These are phyloP conservation scores for Geranium rotundifolium DNA, from an alignment of 345 rosid species.

Conservation along the genomic window DNA sequence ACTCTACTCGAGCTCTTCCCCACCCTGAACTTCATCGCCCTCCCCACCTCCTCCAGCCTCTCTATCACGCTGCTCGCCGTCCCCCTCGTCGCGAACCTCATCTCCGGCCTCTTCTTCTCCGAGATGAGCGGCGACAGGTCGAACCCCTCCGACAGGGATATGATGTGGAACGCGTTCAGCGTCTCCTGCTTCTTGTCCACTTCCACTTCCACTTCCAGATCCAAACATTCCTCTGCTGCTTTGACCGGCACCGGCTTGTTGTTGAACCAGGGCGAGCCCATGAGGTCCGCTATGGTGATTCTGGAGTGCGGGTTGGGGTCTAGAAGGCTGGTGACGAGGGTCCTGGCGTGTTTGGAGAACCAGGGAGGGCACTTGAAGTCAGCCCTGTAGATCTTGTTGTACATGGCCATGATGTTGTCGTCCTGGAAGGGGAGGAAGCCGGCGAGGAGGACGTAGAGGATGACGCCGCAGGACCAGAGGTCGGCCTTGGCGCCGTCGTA, in stretches of 20 bases:
- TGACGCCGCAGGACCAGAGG: slow-evolving; percentile 93
- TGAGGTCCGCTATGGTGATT: slow-evolving; percentile 39
- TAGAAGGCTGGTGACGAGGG: slow-evolving; percentile 60
- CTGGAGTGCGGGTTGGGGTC: slow-evolving; percentile 71
- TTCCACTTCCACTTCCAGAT: slow-evolving; percentile 23
- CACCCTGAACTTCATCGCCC: slow-evolving; percentile 46
- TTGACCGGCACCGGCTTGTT: slow-evolving; percentile 25
- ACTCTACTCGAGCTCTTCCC: slow-evolving; percentile 64
- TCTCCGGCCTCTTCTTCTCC: slow-evolving; percentile 74
- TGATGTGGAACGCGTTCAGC: slow-evolving; percentile 78
- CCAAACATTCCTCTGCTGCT: slow-evolving; percentile 15
- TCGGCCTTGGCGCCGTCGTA: slow-evolving; percentile 91
- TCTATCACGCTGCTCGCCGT: slow-evolving; percentile 82
- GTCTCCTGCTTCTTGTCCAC: slow-evolving; percentile 41
- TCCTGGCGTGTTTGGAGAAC: too few relatives aligned
- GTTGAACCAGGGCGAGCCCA: slow-evolving; percentile 74
- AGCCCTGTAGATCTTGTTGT: slow-evolving; percentile 71
- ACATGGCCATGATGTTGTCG: slow-evolving; percentile 70
- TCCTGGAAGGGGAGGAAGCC: slow-evolving; percentile 87
- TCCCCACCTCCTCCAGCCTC: slow-evolving; percentile 64
- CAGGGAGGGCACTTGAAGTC: slow-evolving; percentile 94
- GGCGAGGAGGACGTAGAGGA: slow-evolving; percentile 72
- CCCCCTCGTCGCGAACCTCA: slow-evolving; percentile 68
- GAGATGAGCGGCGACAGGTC: slow-evolving; percentile 78
- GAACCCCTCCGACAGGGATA: slow-evolving; percentile 76